A percentile compares a stretch with the other conserved stretches of the same genome.
These are phyloP conservation scores for Malbranchea cinnamomea DNA, from an alignment of 2,329 filamentous ascomycete genomes.

Conservation along the genomic window DNA sequence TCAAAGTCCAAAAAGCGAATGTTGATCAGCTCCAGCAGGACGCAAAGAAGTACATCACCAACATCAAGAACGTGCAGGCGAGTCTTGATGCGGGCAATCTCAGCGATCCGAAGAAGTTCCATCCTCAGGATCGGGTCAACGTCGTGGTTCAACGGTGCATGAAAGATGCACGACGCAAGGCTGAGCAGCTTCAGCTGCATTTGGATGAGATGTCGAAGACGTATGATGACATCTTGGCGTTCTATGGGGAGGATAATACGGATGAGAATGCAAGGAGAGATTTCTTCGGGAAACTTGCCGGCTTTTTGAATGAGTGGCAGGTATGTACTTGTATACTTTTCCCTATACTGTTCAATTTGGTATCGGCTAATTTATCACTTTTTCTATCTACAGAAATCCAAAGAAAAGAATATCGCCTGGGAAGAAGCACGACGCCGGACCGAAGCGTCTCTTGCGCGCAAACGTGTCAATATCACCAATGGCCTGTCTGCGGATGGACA, in stretches of 20 bases:
- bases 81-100: conserved; percentile 87
- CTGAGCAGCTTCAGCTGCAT: conserved; percentile 88
- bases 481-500: conserved; percentile 39
- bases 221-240: conserved; percentile 90
- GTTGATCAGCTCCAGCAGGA: conserved; percentile 82
- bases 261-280: conserved; percentile 90
- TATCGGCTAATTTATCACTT: conserved; percentile 1
- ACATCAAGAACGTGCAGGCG: conserved; percentile 83
- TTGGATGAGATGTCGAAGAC: conserved; percentile 82
- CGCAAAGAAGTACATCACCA: conserved; percentile 84
- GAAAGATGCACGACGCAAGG: conserved; percentile 93
- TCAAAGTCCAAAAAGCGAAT: conserved; percentile 76
- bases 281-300: conserved; percentile 86
- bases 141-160: conserved; percentile 84
- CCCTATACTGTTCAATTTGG: conserved; percentile 5
- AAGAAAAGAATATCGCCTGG: conserved; percentile 72
- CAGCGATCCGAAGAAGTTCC: conserved; percentile 93
- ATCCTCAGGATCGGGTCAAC: conserved; percentile 87
- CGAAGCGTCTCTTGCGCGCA: conserved; percentile 84
- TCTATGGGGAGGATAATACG: conserved; percentile 84
- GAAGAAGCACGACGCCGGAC: conserved; percentile 76
- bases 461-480: conserved; percentile 49
- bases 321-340: conserved; percentile 25
- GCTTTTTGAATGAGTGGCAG: conserved; percentile 88
- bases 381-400: conserved; percentile 48